These are phyloP conservation scores for Piromyces finnis DNA, from an alignment of 192 early-diverging fungal genomes.

Conservation along the genomic window DNA sequence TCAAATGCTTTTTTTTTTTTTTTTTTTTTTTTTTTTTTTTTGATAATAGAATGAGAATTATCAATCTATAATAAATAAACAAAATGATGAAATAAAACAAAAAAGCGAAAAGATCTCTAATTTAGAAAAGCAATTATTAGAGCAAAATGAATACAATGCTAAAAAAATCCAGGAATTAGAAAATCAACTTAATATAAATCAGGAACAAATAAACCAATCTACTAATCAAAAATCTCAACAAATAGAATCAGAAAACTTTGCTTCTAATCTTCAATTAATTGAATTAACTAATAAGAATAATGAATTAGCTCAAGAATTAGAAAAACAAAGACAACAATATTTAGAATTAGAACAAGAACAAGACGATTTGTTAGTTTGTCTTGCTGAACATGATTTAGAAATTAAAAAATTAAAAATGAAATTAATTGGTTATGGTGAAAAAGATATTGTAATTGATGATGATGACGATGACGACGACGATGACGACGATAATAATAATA, in stretches of 20 bases:
- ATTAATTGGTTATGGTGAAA: constrained; percentile 15
- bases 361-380: constrained; percentile 64
- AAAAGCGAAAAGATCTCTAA: no score
- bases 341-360: constrained; percentile 35
- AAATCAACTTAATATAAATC: no score
- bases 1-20: no score
- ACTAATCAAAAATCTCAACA: no score
- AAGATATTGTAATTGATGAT: constrained; percentile 18
- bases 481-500: constrained; percentile 8
- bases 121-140: no score
- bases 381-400: constrained; percentile 67
- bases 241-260: not conserved
- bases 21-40: no score
- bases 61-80: no score
- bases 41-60: no score
- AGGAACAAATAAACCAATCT: no score
- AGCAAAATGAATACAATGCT: no score
- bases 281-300: not conserved
- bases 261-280: not conserved
- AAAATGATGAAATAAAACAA: no score
- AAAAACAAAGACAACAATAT: not conserved
- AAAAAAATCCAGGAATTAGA: no score
- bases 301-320: not conserved
- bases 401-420: constrained; percentile 27
- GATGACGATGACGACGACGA: constrained; percentile 27